A percentile compares a stretch with the other conserved stretches of the same genome.
These are phyloP conservation scores for Kitagawia praeruptora DNA, from an alignment of 129 eudicot species.

Conservation along the genomic window DNA sequence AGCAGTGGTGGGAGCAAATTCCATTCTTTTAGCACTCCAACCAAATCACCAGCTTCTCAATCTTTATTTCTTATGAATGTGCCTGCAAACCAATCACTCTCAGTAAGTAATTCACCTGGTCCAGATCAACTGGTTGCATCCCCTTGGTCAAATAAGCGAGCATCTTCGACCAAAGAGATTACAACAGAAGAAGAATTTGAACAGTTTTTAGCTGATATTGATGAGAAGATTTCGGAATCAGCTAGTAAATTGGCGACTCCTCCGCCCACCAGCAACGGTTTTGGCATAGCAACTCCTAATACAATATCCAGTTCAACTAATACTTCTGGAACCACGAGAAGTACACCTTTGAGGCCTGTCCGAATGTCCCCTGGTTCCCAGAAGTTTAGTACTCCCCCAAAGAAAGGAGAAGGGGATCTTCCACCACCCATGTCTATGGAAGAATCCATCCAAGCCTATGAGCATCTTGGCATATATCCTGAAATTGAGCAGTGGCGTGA, in stretches of 20 bases:
- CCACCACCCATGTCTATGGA: conserved; percentile 97
- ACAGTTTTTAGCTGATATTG: conserved; percentile 72
- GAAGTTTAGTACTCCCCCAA: conserved; percentile 85
- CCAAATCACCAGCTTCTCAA: conserved; percentile 69
- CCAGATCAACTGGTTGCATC: conserved; percentile 39
- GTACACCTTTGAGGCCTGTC: conserved; percentile 91
- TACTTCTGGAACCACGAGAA: conserved; percentile 78
- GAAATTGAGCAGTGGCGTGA: conserved; percentile 96
- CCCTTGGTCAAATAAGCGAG: conserved; percentile 86
- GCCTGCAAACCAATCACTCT: conserved; percentile 39
- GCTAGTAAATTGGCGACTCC: conserved; percentile 82
- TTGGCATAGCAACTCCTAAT: conserved; percentile 63
- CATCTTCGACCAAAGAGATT: conserved; percentile 56
- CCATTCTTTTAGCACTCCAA: conserved; percentile 48
- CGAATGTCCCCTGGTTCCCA: conserved; percentile 97
- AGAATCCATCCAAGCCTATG: conserved; percentile 74
- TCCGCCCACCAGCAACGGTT: conserved; percentile 58
- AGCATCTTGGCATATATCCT: conserved; percentile 71
- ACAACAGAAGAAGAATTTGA: conserved; percentile 72
- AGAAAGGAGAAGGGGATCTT: conserved; percentile 84
- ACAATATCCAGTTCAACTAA: conserved; percentile 38
- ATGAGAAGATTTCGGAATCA: conserved; percentile 68
- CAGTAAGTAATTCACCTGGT: conserved; percentile 51
- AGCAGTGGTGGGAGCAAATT: conserved; percentile 36
- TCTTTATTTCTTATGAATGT: conserved; percentile 56